Conservation (phyloP, 2,329 filamentous ascomycete genomes). For the Aspergillus sp. region DNA sequence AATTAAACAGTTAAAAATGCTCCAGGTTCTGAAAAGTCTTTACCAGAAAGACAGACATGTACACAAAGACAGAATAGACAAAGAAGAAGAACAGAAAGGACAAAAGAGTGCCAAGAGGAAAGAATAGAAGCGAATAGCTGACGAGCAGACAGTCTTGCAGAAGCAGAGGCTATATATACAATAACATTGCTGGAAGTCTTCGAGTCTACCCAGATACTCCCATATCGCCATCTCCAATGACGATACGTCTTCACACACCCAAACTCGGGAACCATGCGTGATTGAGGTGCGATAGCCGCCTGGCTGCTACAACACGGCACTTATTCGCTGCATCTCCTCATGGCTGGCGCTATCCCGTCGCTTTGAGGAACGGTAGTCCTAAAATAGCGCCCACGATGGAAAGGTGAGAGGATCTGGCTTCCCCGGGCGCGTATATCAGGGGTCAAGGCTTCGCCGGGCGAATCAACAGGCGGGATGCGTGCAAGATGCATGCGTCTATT, state of each 20-base stretch:
- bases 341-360: background rate
- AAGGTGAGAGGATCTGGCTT: background rate
- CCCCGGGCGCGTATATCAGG: background rate
- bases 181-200: background rate
- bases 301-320: background rate
- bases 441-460: background rate
- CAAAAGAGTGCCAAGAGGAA: background rate
- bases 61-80: background rate
- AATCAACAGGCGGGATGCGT: background rate
- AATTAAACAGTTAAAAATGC: background rate
- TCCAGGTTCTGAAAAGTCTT: background rate
- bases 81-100: constrained; percentile 2
- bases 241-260: background rate
- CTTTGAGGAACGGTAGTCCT: background rate
- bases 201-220: background rate
- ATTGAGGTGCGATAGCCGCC: background rate
- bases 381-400: background rate
- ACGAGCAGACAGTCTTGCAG: background rate
- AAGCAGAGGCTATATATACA: background rate
- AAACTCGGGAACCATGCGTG: background rate
- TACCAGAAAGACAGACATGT: constrained; percentile 12
- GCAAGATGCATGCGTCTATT: background rate
- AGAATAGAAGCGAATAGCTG: background rate
- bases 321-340: background rate
- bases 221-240: background rate